Percentiles rank a stretch among this genome's conserved stretches.
Conservation (phyloP, 805 yeast species). For the Maudiozyma pseudohumilis region DNA sequence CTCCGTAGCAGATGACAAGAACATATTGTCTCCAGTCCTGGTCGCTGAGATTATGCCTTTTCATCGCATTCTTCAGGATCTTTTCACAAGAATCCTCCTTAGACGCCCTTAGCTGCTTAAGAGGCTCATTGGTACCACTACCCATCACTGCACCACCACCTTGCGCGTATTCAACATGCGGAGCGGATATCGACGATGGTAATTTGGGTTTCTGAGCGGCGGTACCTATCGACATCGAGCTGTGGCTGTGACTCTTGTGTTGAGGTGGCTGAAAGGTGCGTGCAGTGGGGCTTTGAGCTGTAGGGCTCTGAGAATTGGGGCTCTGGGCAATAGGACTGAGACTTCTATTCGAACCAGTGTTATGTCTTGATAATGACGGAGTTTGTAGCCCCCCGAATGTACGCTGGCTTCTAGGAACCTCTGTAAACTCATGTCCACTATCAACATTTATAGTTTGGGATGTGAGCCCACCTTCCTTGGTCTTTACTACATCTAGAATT, state of each 20-base stretch:
- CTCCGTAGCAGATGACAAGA: slow-evolving; percentile 81
- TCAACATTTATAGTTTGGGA: background rate
- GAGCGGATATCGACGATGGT: background rate
- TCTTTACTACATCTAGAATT: slow-evolving; percentile 23
- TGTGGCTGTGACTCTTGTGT: background rate
- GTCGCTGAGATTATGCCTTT: slow-evolving; percentile 64
- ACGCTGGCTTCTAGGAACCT: background rate
- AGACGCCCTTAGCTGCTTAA: slow-evolving; percentile 61
- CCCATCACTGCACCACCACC: background rate
- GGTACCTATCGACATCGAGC: background rate
- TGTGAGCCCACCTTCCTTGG: slow-evolving; percentile 4
- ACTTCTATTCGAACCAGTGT: background rate
- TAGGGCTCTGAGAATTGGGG: background rate
- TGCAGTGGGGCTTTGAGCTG: background rate
- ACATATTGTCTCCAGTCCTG: slow-evolving; percentile 86
- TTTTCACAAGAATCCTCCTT: slow-evolving; percentile 87
- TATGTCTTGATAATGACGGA: background rate
- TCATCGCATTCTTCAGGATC: slow-evolving; percentile 80
- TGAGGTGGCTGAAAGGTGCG: slow-evolving; percentile 1
- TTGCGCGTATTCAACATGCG: background rate
- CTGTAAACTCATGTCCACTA: background rate
- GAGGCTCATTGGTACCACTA: slow-evolving; percentile 5
- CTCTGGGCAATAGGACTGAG: slow-evolving; percentile 1
- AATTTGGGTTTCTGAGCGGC: background rate
- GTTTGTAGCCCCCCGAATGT: background rate